Evolutionary conservation across 2,329 filamentous ascomycete genomes (phyloP).

Genomic region (Penicillium hesseltinei): DNA sequence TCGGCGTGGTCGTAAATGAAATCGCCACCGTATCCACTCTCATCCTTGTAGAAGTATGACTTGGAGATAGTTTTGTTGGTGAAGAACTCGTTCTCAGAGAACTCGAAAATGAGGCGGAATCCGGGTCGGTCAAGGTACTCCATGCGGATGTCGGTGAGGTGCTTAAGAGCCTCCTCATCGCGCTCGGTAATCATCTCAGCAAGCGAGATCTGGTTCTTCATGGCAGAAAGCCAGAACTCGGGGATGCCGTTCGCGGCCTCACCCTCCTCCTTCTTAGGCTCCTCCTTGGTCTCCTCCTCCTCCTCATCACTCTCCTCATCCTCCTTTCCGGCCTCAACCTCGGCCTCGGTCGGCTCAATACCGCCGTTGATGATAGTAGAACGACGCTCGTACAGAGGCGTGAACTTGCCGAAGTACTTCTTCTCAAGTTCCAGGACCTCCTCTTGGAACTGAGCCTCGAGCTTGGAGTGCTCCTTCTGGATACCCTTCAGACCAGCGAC

Average conservation of each 20-base stretch:
- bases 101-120: conserved; percentile 98
- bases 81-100: conserved; percentile 93
- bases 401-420: conserved; percentile 99
- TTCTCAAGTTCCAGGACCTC: conserved; percentile 98
- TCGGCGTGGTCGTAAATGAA: conserved; percentile 99
- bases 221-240: conserved; percentile 98
- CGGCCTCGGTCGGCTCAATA: conserved; percentile 79
- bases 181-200: conserved; percentile 98
- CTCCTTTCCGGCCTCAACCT: conserved; percentile 82
- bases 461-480: conserved; percentile 97
- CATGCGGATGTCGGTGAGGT: conserved; percentile 92
- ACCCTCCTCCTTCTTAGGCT: conserved; percentile 47
- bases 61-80: conserved; percentile 96
- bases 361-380: conserved; percentile 86
- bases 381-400: conserved; percentile 93
- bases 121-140: conserved; percentile 98
- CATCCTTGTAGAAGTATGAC: conserved; percentile 98
- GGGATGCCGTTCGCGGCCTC: conserved; percentile 74
- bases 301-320: conserved; percentile 67
- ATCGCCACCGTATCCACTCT: conserved; percentile 96
- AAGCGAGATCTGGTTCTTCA: conserved; percentile 98
- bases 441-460: conserved; percentile 97
- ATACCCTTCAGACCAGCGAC: conserved; percentile 95
- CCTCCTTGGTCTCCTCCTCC: conserved; percentile 57
- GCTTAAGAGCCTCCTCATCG: conserved; percentile 89